Conservation (phyloP, 768 basidiomycete genomes). For the Botryobasidium botryosum region DNA sequence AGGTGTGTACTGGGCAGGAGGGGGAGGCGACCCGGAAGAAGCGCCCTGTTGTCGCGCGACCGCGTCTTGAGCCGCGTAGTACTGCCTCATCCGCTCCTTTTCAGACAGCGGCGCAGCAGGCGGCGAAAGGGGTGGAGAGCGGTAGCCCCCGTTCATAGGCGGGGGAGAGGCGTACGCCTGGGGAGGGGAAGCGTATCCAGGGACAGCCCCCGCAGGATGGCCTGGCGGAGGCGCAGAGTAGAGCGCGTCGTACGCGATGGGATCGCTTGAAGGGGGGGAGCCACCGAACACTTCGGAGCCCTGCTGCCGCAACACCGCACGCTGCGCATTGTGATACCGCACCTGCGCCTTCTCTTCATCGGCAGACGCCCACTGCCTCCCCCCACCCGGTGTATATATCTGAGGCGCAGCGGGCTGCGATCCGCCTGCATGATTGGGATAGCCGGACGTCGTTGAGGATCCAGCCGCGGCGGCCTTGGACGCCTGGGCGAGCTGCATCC, state of each 20-base stretch:
- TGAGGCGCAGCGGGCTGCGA: slow-evolving; percentile 14
- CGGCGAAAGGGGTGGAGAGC: slow-evolving; percentile 13
- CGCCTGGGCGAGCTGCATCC: slow-evolving; percentile 18
- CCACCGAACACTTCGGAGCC: slow-evolving; percentile 1
- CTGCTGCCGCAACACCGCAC: slow-evolving; percentile 49
- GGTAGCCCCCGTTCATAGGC: slow-evolving; percentile 4
- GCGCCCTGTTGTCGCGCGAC: slow-evolving; percentile 21
- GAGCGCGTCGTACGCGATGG: slow-evolving; percentile 45
- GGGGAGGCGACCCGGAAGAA: too few relatives aligned
- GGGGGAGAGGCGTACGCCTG: not conserved
- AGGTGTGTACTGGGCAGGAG: too few relatives aligned
- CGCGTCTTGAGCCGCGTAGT: slow-evolving; percentile 51
- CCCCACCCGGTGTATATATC: too few relatives aligned
- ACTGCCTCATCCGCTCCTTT: slow-evolving; percentile 49
- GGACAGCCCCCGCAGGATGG: too few relatives aligned
- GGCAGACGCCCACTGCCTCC: slow-evolving; percentile 39
- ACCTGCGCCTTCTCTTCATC: slow-evolving; percentile 63
- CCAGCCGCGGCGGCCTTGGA: not conserved
- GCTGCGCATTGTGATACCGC: slow-evolving; percentile 51
- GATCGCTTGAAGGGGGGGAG: slow-evolving; percentile 19
- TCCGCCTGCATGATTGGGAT: not conserved
- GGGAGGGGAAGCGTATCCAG: slow-evolving; percentile 21
- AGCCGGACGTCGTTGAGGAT: not conserved
- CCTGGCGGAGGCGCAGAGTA: too few relatives aligned
- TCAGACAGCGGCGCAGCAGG: slow-evolving; percentile 31